Evolutionary conservation across 2,329 filamentous ascomycete genomes (phyloP), one percentile per base, ranked within the genome.

Genomic region (Pyrenochaeta sp.): DNA sequence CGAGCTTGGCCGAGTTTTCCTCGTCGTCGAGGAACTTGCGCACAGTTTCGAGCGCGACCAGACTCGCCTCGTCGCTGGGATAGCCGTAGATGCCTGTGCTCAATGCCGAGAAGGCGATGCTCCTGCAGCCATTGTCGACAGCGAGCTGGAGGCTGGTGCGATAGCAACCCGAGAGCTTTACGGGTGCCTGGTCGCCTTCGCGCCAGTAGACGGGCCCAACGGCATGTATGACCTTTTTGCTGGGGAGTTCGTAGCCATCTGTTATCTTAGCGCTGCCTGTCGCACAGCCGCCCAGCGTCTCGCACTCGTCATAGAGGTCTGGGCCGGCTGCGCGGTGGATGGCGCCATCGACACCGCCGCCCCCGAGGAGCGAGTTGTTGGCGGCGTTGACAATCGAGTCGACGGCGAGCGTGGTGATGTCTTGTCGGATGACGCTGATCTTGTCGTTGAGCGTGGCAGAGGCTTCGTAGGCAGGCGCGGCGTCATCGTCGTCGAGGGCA

Each of bases 311-410:
- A 14, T 85, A 53, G 1, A 97, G 81, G 0, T 71, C 70, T 0
- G 74, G 81, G 0, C 94, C 94, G 1, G 94, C 93, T 27, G 87
- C 90, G 20, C 80, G 72, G 69, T 97, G 94, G 59, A 97, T 96
- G 19, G 91, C 75, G 26, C 77, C 77, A 44, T 80, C 77, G 11
- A 97, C 91, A 23, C 94, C 94, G n/a, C 91, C 90, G 39, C 94
- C 94, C 41, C 92, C 91, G 0, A 88, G 79, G 1, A 97, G 82
- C 2, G 80, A 81, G 7, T 72, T 74, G 70, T 97, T 97, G 30
- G 94, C 93, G 1, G 94, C 93, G 69, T 97, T 97, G 69, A 97
- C 92, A 58, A 96, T 94, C 53, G 88, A 87, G 63, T 91, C 89
- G 31, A 91, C 80, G 21, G 79, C 69, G 3, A 97, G 82, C 10